phyloP scores from a whole-genome alignment of 2,329 filamentous ascomycete species.

The Leptographium flavum region DNA sequence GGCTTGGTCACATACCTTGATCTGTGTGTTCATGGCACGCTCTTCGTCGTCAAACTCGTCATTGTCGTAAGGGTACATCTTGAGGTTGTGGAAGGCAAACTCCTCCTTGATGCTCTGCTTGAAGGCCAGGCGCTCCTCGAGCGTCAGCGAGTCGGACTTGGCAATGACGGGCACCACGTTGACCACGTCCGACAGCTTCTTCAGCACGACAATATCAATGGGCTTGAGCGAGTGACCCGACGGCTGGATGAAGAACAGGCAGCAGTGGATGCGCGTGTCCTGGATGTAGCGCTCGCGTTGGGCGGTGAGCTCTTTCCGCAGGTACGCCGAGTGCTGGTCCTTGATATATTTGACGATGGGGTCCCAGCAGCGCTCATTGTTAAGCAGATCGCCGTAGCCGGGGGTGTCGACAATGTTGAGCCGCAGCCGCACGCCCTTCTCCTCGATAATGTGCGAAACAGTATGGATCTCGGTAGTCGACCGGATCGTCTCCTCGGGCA shows the following conservation, averaged over 20 bases:
- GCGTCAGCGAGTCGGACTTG: slow-evolving; percentile 90
- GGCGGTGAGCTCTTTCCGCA: slow-evolving; percentile 97
- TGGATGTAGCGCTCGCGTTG: slow-evolving; percentile 99
- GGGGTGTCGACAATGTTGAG: slow-evolving; percentile 99
- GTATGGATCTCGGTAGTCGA: slow-evolving; percentile 96
- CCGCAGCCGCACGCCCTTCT: slow-evolving; percentile 93
- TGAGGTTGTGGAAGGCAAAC: slow-evolving; percentile 98
- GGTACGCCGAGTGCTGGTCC: slow-evolving; percentile 98
- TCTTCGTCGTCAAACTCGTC: slow-evolving; percentile 98
- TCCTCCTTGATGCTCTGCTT: slow-evolving; percentile 99
- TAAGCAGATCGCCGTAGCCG: slow-evolving; percentile 95
- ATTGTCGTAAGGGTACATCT: slow-evolving; percentile 99
- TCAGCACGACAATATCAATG: slow-evolving; percentile 97
- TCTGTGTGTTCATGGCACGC: slow-evolving; percentile 80
- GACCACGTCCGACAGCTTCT: slow-evolving; percentile 98
- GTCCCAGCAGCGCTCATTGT: slow-evolving; percentile 99
- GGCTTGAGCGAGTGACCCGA: slow-evolving; percentile 97
- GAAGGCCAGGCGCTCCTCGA: slow-evolving; percentile 91
- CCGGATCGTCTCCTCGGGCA: slow-evolving; percentile 84
- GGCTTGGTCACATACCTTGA: slow-evolving; percentile 55
- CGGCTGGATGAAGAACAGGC: slow-evolving; percentile 98
- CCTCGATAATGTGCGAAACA: slow-evolving; percentile 97
- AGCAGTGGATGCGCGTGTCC: slow-evolving; percentile 98
- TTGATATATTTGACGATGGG: slow-evolving; percentile 99
- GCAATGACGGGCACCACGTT: slow-evolving; percentile 98